phyloP scores from a whole-genome alignment of 78 protist species.

The Mastigamoeba balamuthi region DNA sequence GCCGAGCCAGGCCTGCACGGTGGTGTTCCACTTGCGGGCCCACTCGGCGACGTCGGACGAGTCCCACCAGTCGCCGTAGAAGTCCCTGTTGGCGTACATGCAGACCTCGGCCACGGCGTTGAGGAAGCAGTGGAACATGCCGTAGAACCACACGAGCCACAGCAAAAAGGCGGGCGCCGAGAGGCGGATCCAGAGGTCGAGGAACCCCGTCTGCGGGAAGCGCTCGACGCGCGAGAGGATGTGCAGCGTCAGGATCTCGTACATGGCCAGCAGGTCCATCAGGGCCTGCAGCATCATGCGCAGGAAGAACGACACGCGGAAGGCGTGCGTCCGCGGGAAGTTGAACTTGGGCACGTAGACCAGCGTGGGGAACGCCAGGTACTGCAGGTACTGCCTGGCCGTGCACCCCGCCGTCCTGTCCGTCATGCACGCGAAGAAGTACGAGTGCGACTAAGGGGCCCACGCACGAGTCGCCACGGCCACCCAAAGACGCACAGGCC shows the following conservation, averaged over 20 bases:
- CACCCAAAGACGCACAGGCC: too few relatives aligned
- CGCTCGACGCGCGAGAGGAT: too few relatives aligned
- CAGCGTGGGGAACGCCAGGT: too few relatives aligned
- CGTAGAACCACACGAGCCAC: background rate
- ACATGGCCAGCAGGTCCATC: too few relatives aligned
- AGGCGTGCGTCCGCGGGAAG: too few relatives aligned
- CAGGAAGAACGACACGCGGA: too few relatives aligned
- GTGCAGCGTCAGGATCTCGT: too few relatives aligned
- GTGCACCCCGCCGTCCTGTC: too few relatives aligned
- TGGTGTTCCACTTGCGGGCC: background rate
- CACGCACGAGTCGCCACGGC: too few relatives aligned
- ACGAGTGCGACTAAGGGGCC: too few relatives aligned
- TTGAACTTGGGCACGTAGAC: background rate
- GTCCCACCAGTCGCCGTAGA: background rate
- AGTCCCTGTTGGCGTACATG: background rate
- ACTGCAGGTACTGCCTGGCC: background rate
- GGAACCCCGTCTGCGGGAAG: background rate
- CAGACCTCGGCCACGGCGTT: background rate
- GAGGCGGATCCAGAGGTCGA: background rate
- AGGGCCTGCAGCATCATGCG: too few relatives aligned
- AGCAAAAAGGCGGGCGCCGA: background rate
- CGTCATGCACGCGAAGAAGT: too few relatives aligned
- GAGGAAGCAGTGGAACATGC: background rate
- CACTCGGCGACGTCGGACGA: background rate
- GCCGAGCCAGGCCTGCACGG: background rate